Percentiles rank a stretch among this genome's conserved stretches.
These are phyloP conservation scores for Abortiporus biennis DNA, from an alignment of 1,284 basidiomycete species.

Conservation along the genomic window DNA sequence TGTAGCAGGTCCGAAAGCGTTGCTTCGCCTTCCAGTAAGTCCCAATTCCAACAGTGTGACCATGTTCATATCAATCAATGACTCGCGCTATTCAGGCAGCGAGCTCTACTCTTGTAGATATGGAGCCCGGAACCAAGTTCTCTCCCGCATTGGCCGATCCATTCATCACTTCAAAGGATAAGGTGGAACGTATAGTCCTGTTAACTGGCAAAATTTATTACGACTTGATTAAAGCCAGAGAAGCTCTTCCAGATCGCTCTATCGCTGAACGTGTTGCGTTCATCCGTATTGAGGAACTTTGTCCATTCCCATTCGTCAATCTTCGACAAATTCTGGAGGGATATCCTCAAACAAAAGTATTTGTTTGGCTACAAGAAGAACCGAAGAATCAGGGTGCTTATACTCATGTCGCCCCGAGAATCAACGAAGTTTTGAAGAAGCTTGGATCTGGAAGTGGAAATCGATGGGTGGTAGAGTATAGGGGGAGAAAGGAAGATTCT, in stretches of 20 bases:
- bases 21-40: constrained; percentile 73
- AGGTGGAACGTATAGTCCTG: constrained; percentile 52
- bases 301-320: constrained; percentile 74
- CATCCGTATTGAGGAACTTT: constrained; percentile 78
- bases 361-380: constrained; percentile 81
- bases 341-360: constrained; percentile 40
- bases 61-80: not conserved
- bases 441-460: constrained; percentile 19
- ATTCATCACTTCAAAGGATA: constrained; percentile 23
- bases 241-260: constrained; percentile 25
- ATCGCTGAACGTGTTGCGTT: constrained; percentile 53
- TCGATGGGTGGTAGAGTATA: constrained; percentile 36
- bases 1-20: constrained; percentile 77
- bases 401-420: constrained; percentile 55
- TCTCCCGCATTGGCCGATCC: constrained; percentile 65
- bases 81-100: constrained; percentile 49
- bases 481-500: constrained; percentile 65
- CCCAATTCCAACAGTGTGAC: constrained; percentile 3
- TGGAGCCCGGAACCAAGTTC: constrained; percentile 63
- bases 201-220: constrained; percentile 85
- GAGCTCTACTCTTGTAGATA: constrained; percentile 60
- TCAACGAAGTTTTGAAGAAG: constrained; percentile 44
- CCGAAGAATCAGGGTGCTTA: constrained; percentile 83
- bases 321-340: constrained; percentile 40
- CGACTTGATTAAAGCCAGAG: constrained; percentile 69